Evolutionary conservation across 2,329 filamentous ascomycete species (phyloP), one percentile per base, ranked within the genome.

Genomic region (Colletotrichum sp.): DNA sequence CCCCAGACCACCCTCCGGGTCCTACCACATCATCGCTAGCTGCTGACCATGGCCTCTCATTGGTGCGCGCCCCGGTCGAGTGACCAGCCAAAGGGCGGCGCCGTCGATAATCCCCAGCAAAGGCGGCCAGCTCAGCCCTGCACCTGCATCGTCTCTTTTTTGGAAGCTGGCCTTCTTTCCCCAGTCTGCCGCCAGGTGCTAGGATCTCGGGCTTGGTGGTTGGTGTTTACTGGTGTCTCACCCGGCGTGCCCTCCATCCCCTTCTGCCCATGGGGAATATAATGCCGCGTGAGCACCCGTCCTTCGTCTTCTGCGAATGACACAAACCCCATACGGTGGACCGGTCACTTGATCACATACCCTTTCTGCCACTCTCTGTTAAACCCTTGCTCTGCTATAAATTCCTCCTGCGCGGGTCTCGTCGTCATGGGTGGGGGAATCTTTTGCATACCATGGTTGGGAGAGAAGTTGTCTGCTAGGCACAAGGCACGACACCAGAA

Each of bases 231-330:
- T 57, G n/a, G 32, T 75, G 73, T 75, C 73, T 75, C 43, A 75
- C 43, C 34, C 7, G 66, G 34, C 65, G 28, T 55, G 34, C 65
- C 65, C 66, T 63, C 71, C 67, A 55, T 71, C 71, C 36, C 24
- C n/a, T 64, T 24, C 39, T 48, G 24, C 57, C 59, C 57, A 68
- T 72, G 55, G 70, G 63, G 63, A 67, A 74, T 76, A 76, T 76
- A 76, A 74, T 68, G 65, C 59, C 74, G n/a, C 74, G 74, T 76
- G 74, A 76, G 74, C 74, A 74, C 64, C 74, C 65, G 34, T 39
- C 24, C 18, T 21, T 71, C 61, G 34, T 14, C 32, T 18, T 26
- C 26, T 52, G 64, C 68, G 57, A 52, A 63, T 70, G 68, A 70
- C 68, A 24, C 68, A 34, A 39, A 39, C 34, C 24, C 36, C 68